Base-by-base conservation (phyloP, 305 asterid genomes). In the Fraxinus sp. region DNA sequence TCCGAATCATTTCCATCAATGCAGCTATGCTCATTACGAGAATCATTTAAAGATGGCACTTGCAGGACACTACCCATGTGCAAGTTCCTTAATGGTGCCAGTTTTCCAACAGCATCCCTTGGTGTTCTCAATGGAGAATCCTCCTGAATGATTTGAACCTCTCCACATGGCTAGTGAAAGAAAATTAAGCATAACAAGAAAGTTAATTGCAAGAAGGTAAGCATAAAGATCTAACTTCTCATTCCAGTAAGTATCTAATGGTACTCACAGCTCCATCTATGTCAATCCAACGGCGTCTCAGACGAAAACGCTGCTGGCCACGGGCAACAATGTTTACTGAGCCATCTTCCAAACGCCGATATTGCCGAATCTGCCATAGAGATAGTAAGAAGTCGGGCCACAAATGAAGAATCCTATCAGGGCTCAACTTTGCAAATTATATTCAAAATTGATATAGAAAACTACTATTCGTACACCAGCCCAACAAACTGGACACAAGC, bases 251-350 rank as follows among this genome's bases (percentile, higher is more conserved):
- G 46, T 39, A 9, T 70, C 20, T 70, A 70, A 76, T 18, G 66
- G 49, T 41, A 89, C 98, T 86, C 89, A 96, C 99, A 22, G 94
- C 88, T 85, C 98, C 98, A 79, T 91, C 98, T 46, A 57, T 92
- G 87, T 92, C 97, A 89, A 92, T 80, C 97, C 94, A 91, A 73
- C 92, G 92, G 37, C 97, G 98, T 88, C 84, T 92, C 78, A 96
- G 88, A 79, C 92, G 97, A 87, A 96, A 96, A 62, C 99, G 98
- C 84, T 96, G 98, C 85, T 93, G 94, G 71, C 99, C 99, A 79
- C 97, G 95, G 57, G 99, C 88, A 82, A 96, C 90, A 68, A 96
- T 89, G 89, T 96, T 96, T 88, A 96, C 85, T 20, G 99, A 92
- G 74, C 99, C 98, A 89, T 96, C 99, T 74, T 94, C 98, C 83